These are phyloP conservation scores for Pleomassaria siparia DNA, from an alignment of 2,329 filamentous ascomycete species.

Conservation along the genomic window DNA sequence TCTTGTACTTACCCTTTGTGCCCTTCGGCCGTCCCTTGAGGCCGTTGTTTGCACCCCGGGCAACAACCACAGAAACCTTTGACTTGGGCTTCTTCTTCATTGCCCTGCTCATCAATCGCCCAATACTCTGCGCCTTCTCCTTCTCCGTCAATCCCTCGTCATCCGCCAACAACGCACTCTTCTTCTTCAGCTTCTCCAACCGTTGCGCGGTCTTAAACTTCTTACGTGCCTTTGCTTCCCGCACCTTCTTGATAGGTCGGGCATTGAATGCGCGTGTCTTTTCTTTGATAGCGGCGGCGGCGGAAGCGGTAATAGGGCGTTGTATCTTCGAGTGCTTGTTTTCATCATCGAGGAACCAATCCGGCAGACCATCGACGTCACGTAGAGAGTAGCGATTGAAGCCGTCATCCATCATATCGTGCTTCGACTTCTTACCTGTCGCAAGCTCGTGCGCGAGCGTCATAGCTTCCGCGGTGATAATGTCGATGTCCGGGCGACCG, in stretches of 20 bases:
- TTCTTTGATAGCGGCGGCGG: conserved; percentile 88
- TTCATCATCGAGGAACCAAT: conserved; percentile 98
- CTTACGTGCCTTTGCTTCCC: conserved; percentile 93
- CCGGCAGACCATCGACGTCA: conserved; percentile 86
- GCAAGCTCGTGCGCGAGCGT: conserved; percentile 91
- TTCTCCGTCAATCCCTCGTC: conserved; percentile 94
- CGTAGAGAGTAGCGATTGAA: conserved; percentile 94
- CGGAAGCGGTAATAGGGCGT: conserved; percentile 89
- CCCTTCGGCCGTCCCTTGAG: conserved; percentile 84
- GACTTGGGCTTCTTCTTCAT: conserved; percentile 82
- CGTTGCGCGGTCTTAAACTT: conserved; percentile 91
- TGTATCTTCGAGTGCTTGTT: conserved; percentile 77
- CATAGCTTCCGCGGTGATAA: conserved; percentile 99
- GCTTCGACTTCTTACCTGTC: conserved; percentile 75
- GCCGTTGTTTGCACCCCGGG: conserved; percentile 79
- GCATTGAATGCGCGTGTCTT: conserved; percentile 92
- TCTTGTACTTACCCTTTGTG: conserved; percentile 95
- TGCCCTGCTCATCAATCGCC: conserved; percentile 78
- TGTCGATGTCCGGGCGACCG: conserved; percentile 81
- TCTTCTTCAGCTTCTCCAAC: conserved; percentile 95
- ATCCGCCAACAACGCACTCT: conserved; percentile 84
- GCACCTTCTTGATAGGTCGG: conserved; percentile 97
- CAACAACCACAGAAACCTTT: conserved; percentile 85
- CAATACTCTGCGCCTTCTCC: conserved; percentile 87
- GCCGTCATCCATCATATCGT: conserved; percentile 83